Evolutionary conservation across 2,329 filamentous ascomycete genomes (phyloP).

Genomic region (Monascus ruber): DNA sequence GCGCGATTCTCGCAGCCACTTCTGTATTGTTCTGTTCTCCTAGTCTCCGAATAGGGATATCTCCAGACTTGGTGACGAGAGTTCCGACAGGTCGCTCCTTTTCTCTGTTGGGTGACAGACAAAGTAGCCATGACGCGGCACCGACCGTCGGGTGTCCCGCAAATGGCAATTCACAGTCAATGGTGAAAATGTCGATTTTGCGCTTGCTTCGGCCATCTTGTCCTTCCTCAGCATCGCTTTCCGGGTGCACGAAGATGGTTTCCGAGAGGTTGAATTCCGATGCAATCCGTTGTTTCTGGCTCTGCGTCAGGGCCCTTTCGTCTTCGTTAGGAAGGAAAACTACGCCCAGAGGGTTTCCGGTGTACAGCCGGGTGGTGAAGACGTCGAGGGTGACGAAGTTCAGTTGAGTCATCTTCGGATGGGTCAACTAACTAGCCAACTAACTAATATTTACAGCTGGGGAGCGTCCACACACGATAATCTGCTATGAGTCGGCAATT

Average conservation of each 20-base stretch:
- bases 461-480: too few species aligned
- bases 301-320: slow-evolving; percentile 29
- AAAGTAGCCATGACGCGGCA: slow-evolving; percentile 38
- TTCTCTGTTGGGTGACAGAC: slow-evolving; percentile 10
- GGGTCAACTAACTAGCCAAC: neutral
- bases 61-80: slow-evolving; percentile 47
- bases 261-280: slow-evolving; percentile 49
- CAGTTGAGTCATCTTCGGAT: slow-evolving; percentile 14
- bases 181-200: slow-evolving; percentile 44
- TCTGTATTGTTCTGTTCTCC: slow-evolving; percentile 4
- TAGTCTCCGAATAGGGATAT: slow-evolving; percentile 35
- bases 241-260: slow-evolving; percentile 42
- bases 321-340: slow-evolving; percentile 30
- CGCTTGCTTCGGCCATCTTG: slow-evolving; percentile 5
- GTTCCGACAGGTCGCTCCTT: slow-evolving; percentile 11
- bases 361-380: slow-evolving; percentile 31
- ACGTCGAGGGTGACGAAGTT: slow-evolving; percentile 30
- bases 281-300: slow-evolving; percentile 43
- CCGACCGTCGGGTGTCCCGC: slow-evolving; percentile 50
- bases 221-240: neutral
- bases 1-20: slow-evolving; percentile 22
- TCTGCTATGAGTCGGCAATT: too few species aligned
- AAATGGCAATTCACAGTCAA: slow-evolving; percentile 42
- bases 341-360: slow-evolving; percentile 47
- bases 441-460: neutral